Conservation (phyloP, 768 basidiomycete genomes). For the Suillus paluster region DNA sequence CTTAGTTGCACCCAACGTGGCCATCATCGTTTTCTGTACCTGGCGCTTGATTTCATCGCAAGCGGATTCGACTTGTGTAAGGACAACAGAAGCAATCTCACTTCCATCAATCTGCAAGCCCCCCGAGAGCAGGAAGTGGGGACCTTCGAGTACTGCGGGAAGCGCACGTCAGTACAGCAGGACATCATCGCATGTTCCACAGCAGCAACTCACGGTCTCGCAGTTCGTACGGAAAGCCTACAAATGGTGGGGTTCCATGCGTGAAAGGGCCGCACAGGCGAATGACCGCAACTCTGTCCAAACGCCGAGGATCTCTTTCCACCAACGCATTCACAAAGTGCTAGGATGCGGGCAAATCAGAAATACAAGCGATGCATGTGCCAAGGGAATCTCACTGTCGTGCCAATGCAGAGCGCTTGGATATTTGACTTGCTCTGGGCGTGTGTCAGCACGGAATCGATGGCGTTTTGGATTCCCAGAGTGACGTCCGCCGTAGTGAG, state of each 20-base stretch:
- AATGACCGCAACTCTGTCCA: slow-evolving; percentile 65
- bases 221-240: slow-evolving; percentile 50
- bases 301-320: slow-evolving; percentile 54
- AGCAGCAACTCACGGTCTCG: slow-evolving; percentile 30
- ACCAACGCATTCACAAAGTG: slow-evolving; percentile 66
- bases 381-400: slow-evolving; percentile 45
- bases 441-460: slow-evolving; percentile 48
- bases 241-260: slow-evolving; percentile 59
- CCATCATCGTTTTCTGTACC: slow-evolving; percentile 17
- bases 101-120: slow-evolving; percentile 51
- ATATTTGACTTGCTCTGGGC: slow-evolving; percentile 42
- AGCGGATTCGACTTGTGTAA: slow-evolving; percentile 49
- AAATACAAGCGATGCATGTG: not conserved
- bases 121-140: slow-evolving; percentile 41
- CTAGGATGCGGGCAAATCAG: slow-evolving; percentile 28
- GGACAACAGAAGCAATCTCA: slow-evolving; percentile 47
- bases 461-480: slow-evolving; percentile 57
- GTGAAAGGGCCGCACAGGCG: slow-evolving; percentile 66
- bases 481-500: slow-evolving; percentile 63
- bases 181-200: not conserved
- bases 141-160: slow-evolving; percentile 31
- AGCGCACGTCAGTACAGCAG: slow-evolving; percentile 18
- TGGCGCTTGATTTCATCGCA: slow-evolving; percentile 42
- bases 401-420: slow-evolving; percentile 61
- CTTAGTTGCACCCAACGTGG: not conserved